These are phyloP conservation scores for Candida ficus DNA, from an alignment of 805 yeast species.

Conservation along the genomic window DNA sequence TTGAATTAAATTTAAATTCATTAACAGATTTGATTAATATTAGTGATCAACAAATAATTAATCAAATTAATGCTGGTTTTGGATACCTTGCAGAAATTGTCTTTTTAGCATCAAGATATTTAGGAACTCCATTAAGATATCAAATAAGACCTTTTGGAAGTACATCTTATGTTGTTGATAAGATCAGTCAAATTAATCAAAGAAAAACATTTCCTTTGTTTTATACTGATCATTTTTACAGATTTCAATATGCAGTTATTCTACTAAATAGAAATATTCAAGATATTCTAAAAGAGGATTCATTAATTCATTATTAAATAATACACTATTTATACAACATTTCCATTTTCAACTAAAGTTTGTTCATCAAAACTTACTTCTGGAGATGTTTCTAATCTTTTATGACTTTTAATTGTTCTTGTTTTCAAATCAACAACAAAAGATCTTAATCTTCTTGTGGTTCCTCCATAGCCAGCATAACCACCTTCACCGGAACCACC, in stretches of 20 bases:
- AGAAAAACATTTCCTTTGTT: constrained; percentile 35
- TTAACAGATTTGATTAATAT: constrained; percentile 12
- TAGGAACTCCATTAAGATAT: constrained; percentile 33
- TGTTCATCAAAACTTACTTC: constrained; percentile 38
- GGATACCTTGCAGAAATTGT: constrained; percentile 33
- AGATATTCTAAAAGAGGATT: constrained; percentile 23
- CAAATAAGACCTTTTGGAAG: constrained; percentile 36
- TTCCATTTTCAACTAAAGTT: constrained; percentile 27
- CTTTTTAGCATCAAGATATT: constrained; percentile 27
- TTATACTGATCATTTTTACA: constrained; percentile 30
- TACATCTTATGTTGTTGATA: constrained; percentile 34
- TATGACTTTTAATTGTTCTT: constrained; percentile 56
- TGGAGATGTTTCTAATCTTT: constrained; percentile 58
- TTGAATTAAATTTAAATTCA: constrained; percentile 11
- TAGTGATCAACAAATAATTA: constrained; percentile 11
- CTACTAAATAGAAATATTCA: constrained; percentile 33
- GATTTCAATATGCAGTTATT: constrained; percentile 36
- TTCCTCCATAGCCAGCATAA: constrained; percentile 89
- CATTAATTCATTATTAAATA: constrained; percentile 6
- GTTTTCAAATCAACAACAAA: constrained; percentile 56
- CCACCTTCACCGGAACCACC: constrained; percentile 96
- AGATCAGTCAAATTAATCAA: constrained; percentile 28
- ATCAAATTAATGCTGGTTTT: constrained; percentile 28
- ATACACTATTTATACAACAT: background rate
- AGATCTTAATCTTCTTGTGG: constrained; percentile 70